These are phyloP conservation scores for Acanthochlamys bracteata DNA, from an alignment of 106 monocot species.

Conservation along the genomic window DNA sequence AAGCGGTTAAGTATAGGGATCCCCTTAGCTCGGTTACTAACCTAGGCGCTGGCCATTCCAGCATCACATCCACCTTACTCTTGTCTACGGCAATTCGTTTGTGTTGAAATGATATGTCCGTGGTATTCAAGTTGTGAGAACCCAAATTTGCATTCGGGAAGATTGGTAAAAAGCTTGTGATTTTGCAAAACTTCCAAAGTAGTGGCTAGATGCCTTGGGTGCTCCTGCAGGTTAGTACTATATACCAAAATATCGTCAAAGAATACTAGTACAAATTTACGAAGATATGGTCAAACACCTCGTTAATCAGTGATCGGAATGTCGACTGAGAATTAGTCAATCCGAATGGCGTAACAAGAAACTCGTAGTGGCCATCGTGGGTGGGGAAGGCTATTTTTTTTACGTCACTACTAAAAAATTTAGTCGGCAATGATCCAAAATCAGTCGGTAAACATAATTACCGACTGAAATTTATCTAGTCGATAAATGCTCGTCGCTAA, in stretches of 20 bases:
- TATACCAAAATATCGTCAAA: conserved; percentile 8
- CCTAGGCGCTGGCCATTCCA: not conserved
- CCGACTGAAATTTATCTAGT: no score
- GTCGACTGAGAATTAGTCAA: not conserved
- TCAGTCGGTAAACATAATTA: no score
- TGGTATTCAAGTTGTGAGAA: not conserved
- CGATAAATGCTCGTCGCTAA: no score
- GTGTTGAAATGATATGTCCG: not conserved
- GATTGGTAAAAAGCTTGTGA: not conserved
- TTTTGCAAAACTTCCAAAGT: not conserved
- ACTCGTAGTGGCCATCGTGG: conserved; percentile 1
- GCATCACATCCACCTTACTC: no score
- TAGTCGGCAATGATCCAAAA: no score
- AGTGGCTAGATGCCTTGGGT: not conserved
- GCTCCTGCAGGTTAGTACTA: not conserved
- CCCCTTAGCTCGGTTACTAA: not conserved
- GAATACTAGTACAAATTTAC: conserved; percentile 2
- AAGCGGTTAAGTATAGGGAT: not conserved
- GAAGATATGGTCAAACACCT: not conserved
- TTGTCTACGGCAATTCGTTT: not conserved
- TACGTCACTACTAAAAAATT: not conserved
- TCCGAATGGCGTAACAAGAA: not conserved
- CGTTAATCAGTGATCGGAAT: not conserved
- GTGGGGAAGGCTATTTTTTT: not conserved
- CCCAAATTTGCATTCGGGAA: not conserved